phyloP scores from a whole-genome alignment of 164 flowering plant genomes.

The Malania oleifera region DNA sequence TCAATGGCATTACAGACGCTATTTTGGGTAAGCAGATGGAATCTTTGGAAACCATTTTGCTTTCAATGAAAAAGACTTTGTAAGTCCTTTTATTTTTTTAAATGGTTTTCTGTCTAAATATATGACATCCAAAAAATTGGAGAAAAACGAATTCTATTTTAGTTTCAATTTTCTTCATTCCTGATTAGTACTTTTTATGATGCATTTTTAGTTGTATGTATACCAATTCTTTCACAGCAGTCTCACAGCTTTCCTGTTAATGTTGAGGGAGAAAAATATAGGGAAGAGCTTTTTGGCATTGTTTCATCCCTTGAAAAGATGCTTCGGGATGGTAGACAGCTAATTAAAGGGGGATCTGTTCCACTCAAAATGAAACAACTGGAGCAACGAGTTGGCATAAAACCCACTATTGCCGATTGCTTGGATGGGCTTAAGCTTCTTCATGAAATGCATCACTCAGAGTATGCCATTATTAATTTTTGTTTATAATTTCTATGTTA shows the following conservation, averaged over 20 bases:
- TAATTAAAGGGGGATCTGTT: conserved; percentile 49
- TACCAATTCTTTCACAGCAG: neutral
- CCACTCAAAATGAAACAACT: conserved; percentile 38
- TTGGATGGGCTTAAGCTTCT: conserved; percentile 64
- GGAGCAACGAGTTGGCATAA: conserved; percentile 54
- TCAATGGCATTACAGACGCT: conserved; percentile 43
- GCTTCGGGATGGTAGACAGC: conserved; percentile 53
- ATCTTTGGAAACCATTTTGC: conserved; percentile 47
- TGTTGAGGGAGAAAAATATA: conserved; percentile 14
- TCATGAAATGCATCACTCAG: conserved; percentile 67
- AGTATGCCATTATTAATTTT: conserved; percentile 38
- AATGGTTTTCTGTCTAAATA: neutral
- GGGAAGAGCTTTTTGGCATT: conserved; percentile 60
- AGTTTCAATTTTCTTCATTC: neutral
- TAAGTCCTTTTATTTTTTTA: conserved; percentile 20
- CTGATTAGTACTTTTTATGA: neutral
- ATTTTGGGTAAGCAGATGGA: conserved; percentile 65
- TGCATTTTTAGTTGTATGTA: neutral
- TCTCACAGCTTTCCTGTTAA: neutral
- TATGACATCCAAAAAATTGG: neutral
- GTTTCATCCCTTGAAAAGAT: conserved; percentile 58
- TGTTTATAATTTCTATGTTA: no score
- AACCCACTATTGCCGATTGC: conserved; percentile 66
- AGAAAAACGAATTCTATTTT: neutral
- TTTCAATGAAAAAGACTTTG: conserved; percentile 59